Evolutionary conservation across 306 rosid species (phyloP).

Genomic region (Albizia julibrissin): DNA sequence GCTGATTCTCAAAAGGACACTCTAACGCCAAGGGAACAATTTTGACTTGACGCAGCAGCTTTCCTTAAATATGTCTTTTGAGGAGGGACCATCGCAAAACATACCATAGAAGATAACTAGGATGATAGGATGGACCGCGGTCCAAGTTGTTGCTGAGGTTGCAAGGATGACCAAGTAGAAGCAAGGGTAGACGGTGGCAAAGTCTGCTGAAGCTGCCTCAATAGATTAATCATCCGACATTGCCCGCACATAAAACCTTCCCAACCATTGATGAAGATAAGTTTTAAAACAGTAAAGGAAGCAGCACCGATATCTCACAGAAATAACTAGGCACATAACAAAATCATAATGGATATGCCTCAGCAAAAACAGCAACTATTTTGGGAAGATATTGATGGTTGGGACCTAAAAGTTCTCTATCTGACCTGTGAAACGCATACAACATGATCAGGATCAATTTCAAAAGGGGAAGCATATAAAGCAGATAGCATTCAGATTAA

Average conservation of each 20-base stretch:
- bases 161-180: conserved; percentile 95
- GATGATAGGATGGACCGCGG: conserved; percentile 83
- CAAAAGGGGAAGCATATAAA: background rate
- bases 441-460: background rate
- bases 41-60: conserved; percentile 38
- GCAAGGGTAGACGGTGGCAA: conserved; percentile 91
- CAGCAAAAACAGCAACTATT: conserved; percentile 70
- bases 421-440: conserved; percentile 53
- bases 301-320: background rate
- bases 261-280: conserved; percentile 2
- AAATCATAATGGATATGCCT: conserved; percentile 43
- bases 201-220: conserved; percentile 92
- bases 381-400: conserved; percentile 73
- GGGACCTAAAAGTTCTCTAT: conserved; percentile 65
- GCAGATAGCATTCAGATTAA: conserved; percentile 7
- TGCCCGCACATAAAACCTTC: conserved; percentile 89
- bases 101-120: conserved; percentile 40
- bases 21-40: conserved; percentile 30
- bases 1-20: conserved; percentile 37
- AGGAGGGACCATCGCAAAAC: conserved; percentile 18
- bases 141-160: conserved; percentile 95
- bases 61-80: conserved; percentile 27
- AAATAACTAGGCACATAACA: conserved; percentile 1
- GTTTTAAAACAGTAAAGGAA: conserved; percentile 20
- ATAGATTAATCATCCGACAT: conserved; percentile 78